Evolutionary conservation across 1,139 yeast species (phyloP), one percentile per base, ranked within the genome.

Genomic region (Suhomyces bribrorum): DNA sequence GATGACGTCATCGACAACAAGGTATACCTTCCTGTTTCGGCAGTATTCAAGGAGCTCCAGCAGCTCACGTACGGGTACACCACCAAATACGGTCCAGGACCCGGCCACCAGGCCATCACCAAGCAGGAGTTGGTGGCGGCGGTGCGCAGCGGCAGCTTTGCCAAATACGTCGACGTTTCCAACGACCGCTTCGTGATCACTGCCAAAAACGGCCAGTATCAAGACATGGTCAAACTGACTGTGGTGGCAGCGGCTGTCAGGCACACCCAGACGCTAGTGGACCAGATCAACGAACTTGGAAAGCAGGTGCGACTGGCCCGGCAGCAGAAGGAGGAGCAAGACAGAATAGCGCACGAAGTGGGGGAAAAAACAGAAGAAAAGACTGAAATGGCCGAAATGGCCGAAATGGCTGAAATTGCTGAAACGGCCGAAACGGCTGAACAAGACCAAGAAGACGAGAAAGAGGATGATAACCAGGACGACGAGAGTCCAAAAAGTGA

Each of bases 241-340:
- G 56, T 66, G 2, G 49, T 64, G 5, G 50, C 54, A 5, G 55
- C 66, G 2, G 47, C 64, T 0, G 45, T 51, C 36, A 44, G 50
- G 22, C 66, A 67, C 40, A 50, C 62, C 2, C 49, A 51, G 26
- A 47, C 50, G 27, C 50, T 68, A 38, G 42, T 62, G 17, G 58
- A 56, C 32, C 53, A 58, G 38, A 55, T 66, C 17, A 61, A 62
- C 38, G 68, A 61, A 29, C 48, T 63, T 38, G 37, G 46, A 6
- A 22, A 15, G 6, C 35, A 40, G 20, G 30, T 18, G 17, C 22
- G 34, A 11, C 24, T 26, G 13, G 18, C 15, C 20, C 5, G 14
- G 27, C 29, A 3, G 27, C 11, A 7, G 11, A 25, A 15, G 18
- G 23, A 17, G 12, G 28, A 8, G n/a, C n/a, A 31, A 26, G 20